These are phyloP conservation scores for Oemleria cerasiformis DNA, from an alignment of 306 rosid species.

Conservation along the genomic window DNA sequence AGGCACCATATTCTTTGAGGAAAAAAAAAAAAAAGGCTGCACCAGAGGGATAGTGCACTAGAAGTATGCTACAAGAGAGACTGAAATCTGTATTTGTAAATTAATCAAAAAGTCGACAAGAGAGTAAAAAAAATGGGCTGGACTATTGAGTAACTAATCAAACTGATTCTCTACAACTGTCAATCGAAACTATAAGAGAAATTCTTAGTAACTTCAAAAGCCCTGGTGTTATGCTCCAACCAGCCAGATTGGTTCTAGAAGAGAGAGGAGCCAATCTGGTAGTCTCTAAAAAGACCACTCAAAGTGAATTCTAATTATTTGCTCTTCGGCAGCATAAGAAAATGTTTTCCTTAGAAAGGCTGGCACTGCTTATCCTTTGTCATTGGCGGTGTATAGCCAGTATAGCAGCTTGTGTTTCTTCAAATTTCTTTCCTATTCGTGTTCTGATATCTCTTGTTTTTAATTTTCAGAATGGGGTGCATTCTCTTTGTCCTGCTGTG, in stretches of 20 bases:
- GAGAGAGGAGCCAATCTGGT: too few relatives aligned
- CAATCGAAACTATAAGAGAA: too few relatives aligned
- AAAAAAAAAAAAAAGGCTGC: background rate
- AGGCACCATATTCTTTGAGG: background rate
- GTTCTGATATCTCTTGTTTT: slow-evolving; percentile 23
- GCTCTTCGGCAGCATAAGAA: too few relatives aligned
- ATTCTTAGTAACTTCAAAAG: too few relatives aligned
- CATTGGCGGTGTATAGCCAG: background rate
- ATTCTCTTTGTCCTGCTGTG: slow-evolving; percentile 97
- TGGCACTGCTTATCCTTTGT: too few relatives aligned
- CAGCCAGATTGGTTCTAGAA: too few relatives aligned
- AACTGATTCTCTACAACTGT: background rate
- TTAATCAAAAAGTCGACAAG: background rate
- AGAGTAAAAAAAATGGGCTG: background rate
- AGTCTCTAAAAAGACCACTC: too few relatives aligned
- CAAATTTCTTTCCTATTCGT: background rate
- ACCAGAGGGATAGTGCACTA: background rate
- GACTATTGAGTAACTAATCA: background rate
- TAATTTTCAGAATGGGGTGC: slow-evolving; percentile 83
- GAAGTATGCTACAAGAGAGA: background rate
- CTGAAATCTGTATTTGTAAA: background rate
- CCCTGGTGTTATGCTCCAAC: too few relatives aligned
- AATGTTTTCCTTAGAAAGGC: too few relatives aligned
- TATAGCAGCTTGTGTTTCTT: slow-evolving; percentile 21
- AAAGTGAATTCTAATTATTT: too few relatives aligned